These are phyloP conservation scores for Volutella citrinella DNA, from an alignment of 2,329 filamentous ascomycete genomes.

Conservation along the genomic window DNA sequence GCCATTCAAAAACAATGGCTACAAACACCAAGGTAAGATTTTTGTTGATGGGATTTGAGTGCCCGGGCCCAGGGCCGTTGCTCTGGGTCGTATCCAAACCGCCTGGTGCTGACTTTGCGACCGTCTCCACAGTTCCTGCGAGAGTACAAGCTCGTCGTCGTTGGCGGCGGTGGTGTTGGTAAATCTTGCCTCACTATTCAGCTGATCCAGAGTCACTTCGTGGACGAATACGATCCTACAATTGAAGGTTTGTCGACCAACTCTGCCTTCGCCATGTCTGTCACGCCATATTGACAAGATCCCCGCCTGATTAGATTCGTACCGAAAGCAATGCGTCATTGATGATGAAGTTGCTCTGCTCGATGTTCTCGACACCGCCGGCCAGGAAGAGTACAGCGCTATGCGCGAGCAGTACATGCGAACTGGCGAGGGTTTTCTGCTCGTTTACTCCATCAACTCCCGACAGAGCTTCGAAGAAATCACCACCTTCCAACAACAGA, in stretches of 20 bases:
- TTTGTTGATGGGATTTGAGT: background rate
- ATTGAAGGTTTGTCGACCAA: conserved; percentile 79
- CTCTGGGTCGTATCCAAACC: background rate
- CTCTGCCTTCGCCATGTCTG: no score
- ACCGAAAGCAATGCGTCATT: conserved; percentile 99
- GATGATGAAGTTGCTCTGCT: conserved; percentile 97
- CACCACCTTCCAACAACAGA: conserved; percentile 97
- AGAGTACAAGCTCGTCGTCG: conserved; percentile 95
- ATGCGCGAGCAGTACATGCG: conserved; percentile 99
- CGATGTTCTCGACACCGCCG: conserved; percentile 96
- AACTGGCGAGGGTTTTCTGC: conserved; percentile 94
- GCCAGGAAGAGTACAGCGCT: conserved; percentile 98
- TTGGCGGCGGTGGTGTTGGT: conserved; percentile 96
- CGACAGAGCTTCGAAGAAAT: conserved; percentile 98
- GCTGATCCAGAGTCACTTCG: conserved; percentile 93
- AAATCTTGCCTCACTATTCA: conserved; percentile 99
- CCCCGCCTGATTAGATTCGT: no score
- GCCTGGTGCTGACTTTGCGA: no score
- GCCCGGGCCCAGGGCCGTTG: background rate
- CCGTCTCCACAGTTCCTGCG: conserved; percentile 64
- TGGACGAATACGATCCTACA: conserved; percentile 98
- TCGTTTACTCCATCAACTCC: conserved; percentile 98
- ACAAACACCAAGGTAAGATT: conserved; percentile 33
- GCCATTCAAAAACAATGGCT: conserved; percentile 29
- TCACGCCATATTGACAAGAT: no score